Base-by-base conservation (phyloP, 78 protist species). In the Dictyostelium capitatum region DNA sequence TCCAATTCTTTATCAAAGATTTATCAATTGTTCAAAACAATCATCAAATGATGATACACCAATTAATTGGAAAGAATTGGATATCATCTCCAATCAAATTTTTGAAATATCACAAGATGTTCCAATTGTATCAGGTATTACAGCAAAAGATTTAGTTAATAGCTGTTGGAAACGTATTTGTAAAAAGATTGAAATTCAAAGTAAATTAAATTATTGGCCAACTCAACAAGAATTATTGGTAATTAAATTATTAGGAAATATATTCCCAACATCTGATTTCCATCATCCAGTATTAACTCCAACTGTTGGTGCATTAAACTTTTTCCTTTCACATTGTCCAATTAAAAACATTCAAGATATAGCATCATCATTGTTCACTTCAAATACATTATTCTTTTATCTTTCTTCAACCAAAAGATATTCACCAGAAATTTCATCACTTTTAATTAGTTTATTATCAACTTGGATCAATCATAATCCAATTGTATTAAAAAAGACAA, bases 231-330 rank as follows among this genome's bases (percentile, higher is more conserved):
- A 91, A 20, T 19, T 91, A 69, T 17, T 91, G n/a, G 67, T 82
- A 9, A 32, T 91, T 47, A 73, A 82, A 79, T 74, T 91, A 51
- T 14, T 91, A 67, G 80, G 69, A 9, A 83, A 65, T 54, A 54
- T 91, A 14, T 91, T 80, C 84, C 95, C 95, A 78, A 81, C 82
- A 1, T 62, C 90, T 43, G 95, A 91, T 70, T 82, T 74, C 79
- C 85, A 82, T n/a, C 95, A 91, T 53, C 81, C 75, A 65, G 89
- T 91, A 11, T 6, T 78, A 14, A 91, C 95, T 41, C 95, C 95
- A 53, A 28, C 95, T 43, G 59, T 73, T 23, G 72, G 30, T 3
- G 48, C 72, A 14, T 51, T 91, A n/a, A 82, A 72, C 15, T 77
- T 81, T 14, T 82, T 64, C 67, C 65, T 91, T 41, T 65, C 82